Evolutionary conservation across 2,329 filamentous ascomycete species (phyloP), one percentile per base, ranked within the genome.

Genomic region (Piedraia hortae): DNA sequence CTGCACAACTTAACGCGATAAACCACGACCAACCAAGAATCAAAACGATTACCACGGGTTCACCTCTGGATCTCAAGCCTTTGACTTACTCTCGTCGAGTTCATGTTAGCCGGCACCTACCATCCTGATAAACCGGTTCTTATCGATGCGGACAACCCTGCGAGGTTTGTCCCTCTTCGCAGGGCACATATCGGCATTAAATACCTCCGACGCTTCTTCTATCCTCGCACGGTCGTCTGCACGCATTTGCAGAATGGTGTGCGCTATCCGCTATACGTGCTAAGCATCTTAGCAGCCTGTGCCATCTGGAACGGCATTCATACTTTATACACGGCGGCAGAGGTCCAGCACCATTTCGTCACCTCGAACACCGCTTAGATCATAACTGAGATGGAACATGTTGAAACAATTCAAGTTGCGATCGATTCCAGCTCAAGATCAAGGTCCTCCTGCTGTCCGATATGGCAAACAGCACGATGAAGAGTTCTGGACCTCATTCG

Each of bases 231-330:
- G 20, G 37, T 36, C n/a, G 36, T 42, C 10, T 42, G 39, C 24
- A 27, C 42, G 1, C 35, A 39, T 24, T 23, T 41, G 10, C 10
- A 29, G 4, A 43, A 41, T 27, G 39, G 40, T 24, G 30, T 35
- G 10, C 16, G 25, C 12, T 60, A 59, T 25, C 45, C 48, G 5
- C 41, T 59, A 16, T 31, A 59, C 3, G 50, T 51, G 14, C 35
- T 60, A 6, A 55, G 48, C 11, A 51, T 56, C 24, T 47, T 56
- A 28, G 52, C 50, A 12, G 46, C 50, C 16, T 49, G 49, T 9
- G 53, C 49, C 22, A 39, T 51, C 18, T 56, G 53, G 34, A 52
- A 53, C 29, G 54, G 53, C n/a, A 47, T 50, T 9, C 59, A 59
- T 30, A 46, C 51, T 4, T 42, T 44, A 8, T 56, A 50, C 29